A percentile compares a stretch with the other conserved stretches of the same genome.
phyloP scores from a whole-genome alignment of 805 yeast species.

The Hanseniaspora guilliermondii region DNA sequence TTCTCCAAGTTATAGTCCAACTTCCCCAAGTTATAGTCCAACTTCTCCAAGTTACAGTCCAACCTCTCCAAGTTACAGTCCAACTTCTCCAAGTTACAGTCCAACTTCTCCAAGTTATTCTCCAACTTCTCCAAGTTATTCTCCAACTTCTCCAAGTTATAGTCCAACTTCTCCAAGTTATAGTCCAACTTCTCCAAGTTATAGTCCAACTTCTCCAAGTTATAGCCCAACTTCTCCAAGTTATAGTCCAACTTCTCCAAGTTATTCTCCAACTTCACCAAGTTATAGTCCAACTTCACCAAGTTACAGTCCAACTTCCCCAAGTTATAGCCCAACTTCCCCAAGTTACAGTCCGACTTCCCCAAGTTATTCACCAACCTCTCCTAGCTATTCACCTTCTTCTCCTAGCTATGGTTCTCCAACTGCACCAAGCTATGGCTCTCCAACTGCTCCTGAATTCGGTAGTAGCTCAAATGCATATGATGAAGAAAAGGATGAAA shows the following conservation, averaged over 20 bases:
- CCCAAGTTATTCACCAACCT: constrained; percentile 47
- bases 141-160: constrained; percentile 66
- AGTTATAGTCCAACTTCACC: constrained; percentile 56
- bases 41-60: constrained; percentile 48
- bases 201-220: constrained; percentile 63
- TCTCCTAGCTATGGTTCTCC: constrained; percentile 40
- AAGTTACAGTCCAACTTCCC: constrained; percentile 42
- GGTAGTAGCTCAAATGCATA: constrained; percentile 50
- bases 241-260: constrained; percentile 45
- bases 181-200: constrained; percentile 68
- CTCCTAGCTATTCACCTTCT: constrained; percentile 55
- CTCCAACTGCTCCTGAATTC: constrained; percentile 35
- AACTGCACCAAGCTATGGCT: constrained; percentile 34
- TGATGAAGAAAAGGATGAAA: constrained; percentile 17
- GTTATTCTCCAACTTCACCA: constrained; percentile 39
- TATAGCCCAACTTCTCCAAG: constrained; percentile 56
- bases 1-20: constrained; percentile 69
- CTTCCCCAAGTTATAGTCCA: constrained; percentile 57
- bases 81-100: constrained; percentile 42
- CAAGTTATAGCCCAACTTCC: constrained; percentile 39
- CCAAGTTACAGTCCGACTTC: constrained; percentile 39
- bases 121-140: constrained; percentile 62
- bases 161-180: constrained; percentile 43
- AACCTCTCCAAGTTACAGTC: constrained; percentile 44
- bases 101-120: constrained; percentile 61